Base-by-base conservation (phyloP, 1,284 basidiomycete species). In the Ceratobasidium papillatum region DNA sequence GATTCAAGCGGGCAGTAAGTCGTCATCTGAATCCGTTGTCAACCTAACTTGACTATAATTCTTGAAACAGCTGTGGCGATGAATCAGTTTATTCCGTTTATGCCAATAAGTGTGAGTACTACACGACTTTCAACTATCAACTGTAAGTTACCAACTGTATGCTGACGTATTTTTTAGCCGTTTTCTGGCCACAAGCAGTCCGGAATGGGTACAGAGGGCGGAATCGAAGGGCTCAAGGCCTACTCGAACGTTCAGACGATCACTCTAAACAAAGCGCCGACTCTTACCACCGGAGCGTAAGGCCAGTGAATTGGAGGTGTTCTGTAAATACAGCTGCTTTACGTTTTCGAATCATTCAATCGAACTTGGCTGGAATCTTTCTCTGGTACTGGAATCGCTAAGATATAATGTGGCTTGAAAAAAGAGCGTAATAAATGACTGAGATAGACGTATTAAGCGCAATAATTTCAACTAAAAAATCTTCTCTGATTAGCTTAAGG, bases 1-100 rank as follows among this genome's bases (percentile, higher is more conserved):
- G 25, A 51, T 73, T 43, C 58, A 73, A 30, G 43, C 71, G 12
- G 71, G 71, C 41, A 52, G 71, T 73, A 63, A 51, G 71, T 43
- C 11, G 14, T 54, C 1, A 8, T 19, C 1, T 14, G 14, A 17
- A 8, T 47, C n/a, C 12, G 17, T 47, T 47, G 12, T 47, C n/a
- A 47, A 7, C 17, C 45, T 47, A 14, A 12, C 45, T 47, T n/a
- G 17, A n/a, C n/a, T 12, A 47, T 43, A 43, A 47, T 47, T 17
- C 43, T 45, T 45, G 43, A 8, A 14, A 19, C 30, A 59, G 56
- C 56, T 25, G 56, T 59, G 27, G 17, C 56, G 12, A 59, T 59
- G 56, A 59, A 62, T 12, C 32, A 62, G 38, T 62, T 62, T 27
- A 62, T 62, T 25, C 59, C 59, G 19, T 43, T 62, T 12, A 17